These are phyloP conservation scores for Parathielavia appendiculata DNA, from an alignment of 495 filamentous ascomycete species.

Conservation along the genomic window DNA sequence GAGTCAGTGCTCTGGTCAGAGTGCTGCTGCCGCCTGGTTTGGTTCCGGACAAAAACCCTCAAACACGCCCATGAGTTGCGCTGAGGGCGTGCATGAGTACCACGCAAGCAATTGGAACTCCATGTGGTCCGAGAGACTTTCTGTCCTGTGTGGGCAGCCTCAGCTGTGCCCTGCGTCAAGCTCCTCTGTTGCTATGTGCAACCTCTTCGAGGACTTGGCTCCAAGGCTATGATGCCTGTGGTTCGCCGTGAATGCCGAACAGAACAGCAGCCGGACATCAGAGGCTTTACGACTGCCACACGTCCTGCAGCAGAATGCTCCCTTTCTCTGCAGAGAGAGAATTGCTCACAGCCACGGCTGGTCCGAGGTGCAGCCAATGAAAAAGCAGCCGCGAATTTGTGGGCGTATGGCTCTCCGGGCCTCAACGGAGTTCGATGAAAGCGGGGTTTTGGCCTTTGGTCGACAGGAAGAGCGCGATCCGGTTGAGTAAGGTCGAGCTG, in stretches of 20 bases:
- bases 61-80: background rate
- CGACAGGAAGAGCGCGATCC: background rate
- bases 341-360: background rate
- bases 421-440: background rate
- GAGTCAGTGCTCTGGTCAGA: too few relatives aligned
- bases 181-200: background rate
- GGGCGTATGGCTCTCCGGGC: background rate
- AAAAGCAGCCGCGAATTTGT: background rate
- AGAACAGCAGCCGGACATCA: background rate
- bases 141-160: background rate
- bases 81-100: background rate
- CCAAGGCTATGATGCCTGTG: background rate
- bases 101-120: background rate
- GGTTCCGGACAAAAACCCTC: background rate
- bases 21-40: too few relatives aligned
- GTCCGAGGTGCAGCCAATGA: background rate
- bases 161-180: background rate
- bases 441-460: background rate
- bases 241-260: background rate
- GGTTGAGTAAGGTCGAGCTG: background rate
- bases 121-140: background rate
- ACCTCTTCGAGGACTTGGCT: background rate
- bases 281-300: slow-evolving; percentile 1
- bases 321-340: background rate
- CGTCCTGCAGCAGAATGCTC: background rate